A percentile compares a stretch with the other conserved stretches of the same genome.
These are phyloP conservation scores for Phialemonium atrogriseum DNA, from an alignment of 2,329 filamentous ascomycete genomes.

Conservation along the genomic window DNA sequence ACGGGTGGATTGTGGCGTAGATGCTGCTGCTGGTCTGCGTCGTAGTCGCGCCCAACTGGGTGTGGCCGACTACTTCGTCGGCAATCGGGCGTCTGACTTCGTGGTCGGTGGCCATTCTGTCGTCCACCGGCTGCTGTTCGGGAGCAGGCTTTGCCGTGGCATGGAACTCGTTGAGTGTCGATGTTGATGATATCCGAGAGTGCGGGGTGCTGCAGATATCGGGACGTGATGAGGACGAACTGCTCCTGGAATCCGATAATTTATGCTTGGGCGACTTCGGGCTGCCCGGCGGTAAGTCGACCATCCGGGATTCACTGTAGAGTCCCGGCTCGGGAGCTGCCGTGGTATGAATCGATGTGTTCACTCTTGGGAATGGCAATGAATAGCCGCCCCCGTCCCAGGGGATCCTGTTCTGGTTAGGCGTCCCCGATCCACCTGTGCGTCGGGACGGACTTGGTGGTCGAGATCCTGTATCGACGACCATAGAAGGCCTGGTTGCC, in stretches of 20 bases:
- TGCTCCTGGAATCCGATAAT: constrained; percentile 44
- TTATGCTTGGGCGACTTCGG: constrained; percentile 30
- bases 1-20: too few relatives aligned
- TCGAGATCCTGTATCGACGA: constrained; percentile 24
- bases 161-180: constrained; percentile 41
- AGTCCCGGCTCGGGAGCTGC: constrained; percentile 12
- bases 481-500: constrained; percentile 14
- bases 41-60: too few relatives aligned
- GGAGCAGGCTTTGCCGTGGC: too few relatives aligned
- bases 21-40: too few relatives aligned
- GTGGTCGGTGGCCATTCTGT: constrained; percentile 2
- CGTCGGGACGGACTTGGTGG: constrained; percentile 16
- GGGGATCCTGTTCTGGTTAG: constrained; percentile 32
- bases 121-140: too few relatives aligned
- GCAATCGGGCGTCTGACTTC: too few relatives aligned
- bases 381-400: constrained; percentile 45
- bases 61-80: too few relatives aligned
- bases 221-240: constrained; percentile 40
- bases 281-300: constrained; percentile 6
- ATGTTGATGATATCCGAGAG: constrained; percentile 46
- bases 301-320: constrained; percentile 14
- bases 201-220: constrained; percentile 35
- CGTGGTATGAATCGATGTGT: constrained; percentile 21
- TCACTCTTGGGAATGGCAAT: constrained; percentile 31
- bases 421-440: constrained; percentile 19